These are phyloP conservation scores for Beauveria pseudobassiana DNA, from an alignment of 2,329 filamentous ascomycete species.

Conservation along the genomic window DNA sequence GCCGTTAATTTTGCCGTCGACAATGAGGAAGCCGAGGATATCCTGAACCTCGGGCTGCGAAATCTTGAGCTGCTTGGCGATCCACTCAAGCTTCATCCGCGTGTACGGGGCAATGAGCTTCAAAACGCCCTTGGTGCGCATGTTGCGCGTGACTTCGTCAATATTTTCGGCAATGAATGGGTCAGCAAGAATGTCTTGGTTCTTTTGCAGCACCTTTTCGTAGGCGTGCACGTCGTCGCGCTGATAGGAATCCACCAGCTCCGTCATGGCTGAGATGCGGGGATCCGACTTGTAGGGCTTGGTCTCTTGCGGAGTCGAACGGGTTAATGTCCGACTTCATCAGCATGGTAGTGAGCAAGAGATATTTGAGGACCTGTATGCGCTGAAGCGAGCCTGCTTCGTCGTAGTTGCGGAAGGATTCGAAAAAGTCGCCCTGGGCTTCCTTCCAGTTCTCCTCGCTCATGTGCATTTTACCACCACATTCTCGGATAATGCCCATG, in stretches of 20 bases:
- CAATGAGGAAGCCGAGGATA: conserved; percentile 88
- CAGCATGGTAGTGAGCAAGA: conserved; percentile 93
- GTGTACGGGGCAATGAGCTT: conserved; percentile 94
- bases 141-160: conserved; percentile 95
- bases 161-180: conserved; percentile 98
- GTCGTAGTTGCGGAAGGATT: conserved; percentile 98
- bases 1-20: conserved; percentile 79
- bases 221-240: conserved; percentile 90
- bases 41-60: conserved; percentile 82
- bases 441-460: conserved; percentile 99
- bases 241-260: conserved; percentile 94
- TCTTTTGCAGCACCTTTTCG: conserved; percentile 77
- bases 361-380: conserved; percentile 95
- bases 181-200: conserved; percentile 83
- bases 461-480: conserved; percentile 99
- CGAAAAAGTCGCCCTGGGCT: conserved; percentile 95
- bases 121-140: conserved; percentile 91
- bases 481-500: conserved; percentile 98
- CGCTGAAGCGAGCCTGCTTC: conserved; percentile 93
- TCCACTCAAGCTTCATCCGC: conserved; percentile 79
- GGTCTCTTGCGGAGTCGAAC: conserved; percentile 96
- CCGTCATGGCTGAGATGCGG: conserved; percentile 93
- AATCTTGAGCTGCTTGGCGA: conserved; percentile 83
- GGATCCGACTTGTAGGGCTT: conserved; percentile 97
- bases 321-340: conserved; percentile 99